Base-by-base conservation (phyloP, 495 filamentous ascomycete species). In the Penicillium cosmopolitanum region DNA sequence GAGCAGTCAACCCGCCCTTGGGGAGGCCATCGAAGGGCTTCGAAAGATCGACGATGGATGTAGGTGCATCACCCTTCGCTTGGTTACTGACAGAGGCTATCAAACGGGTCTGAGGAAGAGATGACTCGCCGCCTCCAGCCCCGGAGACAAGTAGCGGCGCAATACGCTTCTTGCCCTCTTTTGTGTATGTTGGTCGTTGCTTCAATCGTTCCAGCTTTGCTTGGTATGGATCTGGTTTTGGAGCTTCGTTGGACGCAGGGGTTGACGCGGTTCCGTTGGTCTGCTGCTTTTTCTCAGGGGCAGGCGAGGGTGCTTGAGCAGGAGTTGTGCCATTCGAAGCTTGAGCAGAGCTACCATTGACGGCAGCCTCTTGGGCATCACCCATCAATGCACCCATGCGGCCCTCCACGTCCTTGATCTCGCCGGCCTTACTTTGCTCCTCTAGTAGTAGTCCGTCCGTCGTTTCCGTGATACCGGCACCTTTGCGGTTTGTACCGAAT, bases 381-480 rank as follows among this genome's bases (percentile, higher is more conserved):
- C 95, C 95, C 96, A 98, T 98, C 53, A 98, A 73, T 19, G 93
- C 93, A 13, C 95, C 96, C 95, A 99, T 99, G 60, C 94, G 83
- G 8, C 92, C 94, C 75, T 98, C 89, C 0, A 93, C 93, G 16
- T 87, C 92, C 60, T 88, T 90, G 60, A 93, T 74, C 71, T 99
- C 95, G 1, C 87, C 94, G 36, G 87, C 91, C 66, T 94, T 96
- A 73, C 93, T 96, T 64, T 87, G 88, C 65, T 96, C 93, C 69
- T 99, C 95, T 0, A 99, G 79, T 12, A 89, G 80, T 50, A 97
- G 76, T 2, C 90, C 91, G 62, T 96, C 91, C 0, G 93, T 87
- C 40, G 93, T 93, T 70, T 99, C 95, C 16, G 94, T 84, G 38
- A 97, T 88, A 4, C 93, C 96, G 65, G 90, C 90, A 19, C 88